phyloP scores from a whole-genome alignment of 23 red algal species.

The Porphyridium purpureum region DNA sequence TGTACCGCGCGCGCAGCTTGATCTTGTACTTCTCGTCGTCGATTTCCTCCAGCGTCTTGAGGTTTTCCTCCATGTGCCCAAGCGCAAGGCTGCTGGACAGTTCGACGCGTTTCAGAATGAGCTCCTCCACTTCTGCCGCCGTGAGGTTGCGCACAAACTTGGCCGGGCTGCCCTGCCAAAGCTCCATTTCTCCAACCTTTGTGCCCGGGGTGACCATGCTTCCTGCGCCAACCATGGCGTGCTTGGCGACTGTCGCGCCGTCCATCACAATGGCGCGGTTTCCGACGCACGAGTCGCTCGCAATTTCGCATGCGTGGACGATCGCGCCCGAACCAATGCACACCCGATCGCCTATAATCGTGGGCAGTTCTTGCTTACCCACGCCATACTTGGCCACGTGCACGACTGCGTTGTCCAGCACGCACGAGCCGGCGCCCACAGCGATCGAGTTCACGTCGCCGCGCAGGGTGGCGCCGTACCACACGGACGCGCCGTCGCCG shows the following conservation, averaged over 20 bases:
- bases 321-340: conserved; percentile 45
- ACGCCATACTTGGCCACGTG: conserved; percentile 11
- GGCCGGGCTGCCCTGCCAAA: conserved; percentile 42
- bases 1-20: conserved; percentile 35
- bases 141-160: conserved; percentile 20
- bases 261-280: conserved; percentile 53
- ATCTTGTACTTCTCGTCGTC: conserved; percentile 54
- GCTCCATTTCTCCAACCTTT: background rate
- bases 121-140: conserved; percentile 21
- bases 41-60: conserved; percentile 75
- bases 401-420: conserved; percentile 77
- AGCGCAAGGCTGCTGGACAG: conserved; percentile 35
- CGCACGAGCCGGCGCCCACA: conserved; percentile 34
- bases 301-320: conserved; percentile 34
- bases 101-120: conserved; percentile 7
- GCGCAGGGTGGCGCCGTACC: conserved; percentile 93
- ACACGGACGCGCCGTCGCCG: conserved; percentile 50
- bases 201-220: conserved; percentile 12
- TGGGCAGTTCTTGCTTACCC: background rate
- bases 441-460: conserved; percentile 55
- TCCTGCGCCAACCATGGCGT: conserved; percentile 25
- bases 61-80: conserved; percentile 54
- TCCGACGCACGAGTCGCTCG: conserved; percentile 40
- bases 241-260: conserved; percentile 31
- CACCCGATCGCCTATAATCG: conserved; percentile 15